A percentile compares a stretch with the other conserved stretches of the same genome.
These are phyloP conservation scores for Boeremia lycopersici DNA, from an alignment of 2,329 filamentous ascomycete species.

Conservation along the genomic window DNA sequence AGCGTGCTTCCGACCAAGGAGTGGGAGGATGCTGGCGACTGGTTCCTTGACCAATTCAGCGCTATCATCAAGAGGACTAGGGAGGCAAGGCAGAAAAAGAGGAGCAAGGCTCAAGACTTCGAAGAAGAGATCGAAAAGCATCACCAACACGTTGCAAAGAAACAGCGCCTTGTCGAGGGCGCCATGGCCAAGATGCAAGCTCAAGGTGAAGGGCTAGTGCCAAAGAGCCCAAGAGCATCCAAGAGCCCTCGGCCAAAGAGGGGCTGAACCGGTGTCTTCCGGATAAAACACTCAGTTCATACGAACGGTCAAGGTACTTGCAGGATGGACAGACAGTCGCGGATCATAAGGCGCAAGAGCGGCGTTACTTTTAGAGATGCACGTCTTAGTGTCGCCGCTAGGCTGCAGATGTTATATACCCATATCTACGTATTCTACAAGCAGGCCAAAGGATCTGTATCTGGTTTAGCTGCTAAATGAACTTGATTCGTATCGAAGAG, in stretches of 20 bases:
- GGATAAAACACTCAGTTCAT: no score
- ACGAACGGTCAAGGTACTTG: neutral
- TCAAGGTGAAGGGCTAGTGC: slow-evolving; percentile 60
- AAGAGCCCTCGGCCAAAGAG: slow-evolving; percentile 26
- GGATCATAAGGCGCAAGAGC: neutral
- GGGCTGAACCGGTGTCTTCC: neutral
- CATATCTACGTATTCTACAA: neutral
- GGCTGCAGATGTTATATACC: slow-evolving; percentile 7
- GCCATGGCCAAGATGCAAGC: slow-evolving; percentile 61
- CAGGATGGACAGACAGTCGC: neutral
- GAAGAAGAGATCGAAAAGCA: slow-evolving; percentile 62
- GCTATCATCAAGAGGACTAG: slow-evolving; percentile 59
- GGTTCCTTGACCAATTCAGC: slow-evolving; percentile 63
- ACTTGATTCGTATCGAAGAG: no score
- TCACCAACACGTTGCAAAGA: slow-evolving; percentile 57
- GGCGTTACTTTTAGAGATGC: no score
- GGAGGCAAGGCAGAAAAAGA: slow-evolving; percentile 59
- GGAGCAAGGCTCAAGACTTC: slow-evolving; percentile 59
- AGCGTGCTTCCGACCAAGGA: slow-evolving; percentile 58
- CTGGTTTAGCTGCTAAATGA: no score
- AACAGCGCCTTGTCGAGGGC: slow-evolving; percentile 55
- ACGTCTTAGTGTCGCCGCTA: neutral
- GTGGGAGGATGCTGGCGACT: slow-evolving; percentile 68
- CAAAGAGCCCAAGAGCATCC: slow-evolving; percentile 46
- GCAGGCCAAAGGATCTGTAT: no score